Conservation (phyloP, 805 yeast genomes). For the Zygoascus flipseniorum region DNA sequence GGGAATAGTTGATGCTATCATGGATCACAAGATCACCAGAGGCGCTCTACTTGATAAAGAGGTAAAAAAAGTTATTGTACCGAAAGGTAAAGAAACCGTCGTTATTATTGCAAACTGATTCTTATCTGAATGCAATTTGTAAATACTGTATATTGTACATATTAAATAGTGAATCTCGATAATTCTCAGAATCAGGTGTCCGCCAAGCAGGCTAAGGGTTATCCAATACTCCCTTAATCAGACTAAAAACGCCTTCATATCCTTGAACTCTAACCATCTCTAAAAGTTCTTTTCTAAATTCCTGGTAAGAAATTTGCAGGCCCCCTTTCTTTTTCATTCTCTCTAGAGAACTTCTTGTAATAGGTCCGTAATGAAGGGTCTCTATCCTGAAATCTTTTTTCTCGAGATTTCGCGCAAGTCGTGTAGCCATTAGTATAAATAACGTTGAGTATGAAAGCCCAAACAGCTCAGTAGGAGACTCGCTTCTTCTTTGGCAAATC, state of each 20-base stretch:
- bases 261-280: slow-evolving; percentile 2
- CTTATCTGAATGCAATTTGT: no score
- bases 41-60: slow-evolving; percentile 29
- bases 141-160: no score
- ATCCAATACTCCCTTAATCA: no score
- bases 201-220: no score
- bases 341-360: background rate
- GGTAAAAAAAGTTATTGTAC: slow-evolving; percentile 45
- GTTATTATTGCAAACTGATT: slow-evolving; percentile 14
- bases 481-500: background rate
- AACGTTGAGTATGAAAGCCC: background rate
- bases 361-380: background rate
- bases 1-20: background rate
- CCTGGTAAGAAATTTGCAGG: slow-evolving; percentile 5
- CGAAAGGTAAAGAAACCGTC: slow-evolving; percentile 16
- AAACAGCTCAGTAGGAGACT: background rate
- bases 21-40: background rate
- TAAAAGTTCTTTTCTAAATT: slow-evolving; percentile 3
- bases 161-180: no score
- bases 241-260: background rate
- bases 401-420: background rate
- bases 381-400: background rate
- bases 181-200: no score
- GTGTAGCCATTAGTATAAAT: background rate
- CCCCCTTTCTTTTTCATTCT: background rate